These are phyloP conservation scores for Lithohypha guttulata DNA, from an alignment of 2,329 filamentous ascomycete genomes.

Conservation along the genomic window DNA sequence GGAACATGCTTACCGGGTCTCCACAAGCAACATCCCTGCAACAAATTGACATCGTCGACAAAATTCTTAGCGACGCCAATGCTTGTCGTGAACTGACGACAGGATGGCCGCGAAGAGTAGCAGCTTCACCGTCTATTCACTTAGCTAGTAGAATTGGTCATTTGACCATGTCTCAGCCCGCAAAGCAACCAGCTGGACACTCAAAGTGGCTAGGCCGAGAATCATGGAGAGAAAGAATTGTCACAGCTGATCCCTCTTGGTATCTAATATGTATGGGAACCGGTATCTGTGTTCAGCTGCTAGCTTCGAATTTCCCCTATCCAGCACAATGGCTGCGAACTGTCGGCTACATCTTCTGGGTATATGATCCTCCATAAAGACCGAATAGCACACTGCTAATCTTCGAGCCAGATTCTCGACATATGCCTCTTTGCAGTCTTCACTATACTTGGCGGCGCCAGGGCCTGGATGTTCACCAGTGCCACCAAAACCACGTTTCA, in stretches of 20 bases:
- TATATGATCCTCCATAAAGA: slow-evolving; percentile 5
- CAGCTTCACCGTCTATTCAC: too few relatives aligned
- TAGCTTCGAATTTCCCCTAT: slow-evolving; percentile 19
- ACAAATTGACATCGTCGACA: too few relatives aligned
- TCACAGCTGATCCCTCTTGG: slow-evolving; percentile 21
- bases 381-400: not conserved
- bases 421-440: slow-evolving; percentile 21
- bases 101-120: too few relatives aligned
- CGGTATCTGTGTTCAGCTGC: slow-evolving; percentile 12
- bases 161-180: too few relatives aligned
- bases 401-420: slow-evolving; percentile 16
- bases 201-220: slow-evolving; percentile 4
- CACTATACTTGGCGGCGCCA: slow-evolving; percentile 11
- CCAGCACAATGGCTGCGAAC: slow-evolving; percentile 16
- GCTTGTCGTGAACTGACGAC: too few relatives aligned
- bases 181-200: not conserved
- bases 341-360: slow-evolving; percentile 21
- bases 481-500: slow-evolving; percentile 15
- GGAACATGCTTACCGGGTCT: too few relatives aligned
- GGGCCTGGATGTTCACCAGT: slow-evolving; percentile 16
- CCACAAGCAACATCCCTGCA: too few relatives aligned
- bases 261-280: slow-evolving; percentile 21
- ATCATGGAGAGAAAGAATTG: slow-evolving; percentile 13
- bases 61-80: too few relatives aligned
- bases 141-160: too few relatives aligned